Evolutionary conservation across 805 yeast genomes (phyloP), one percentile per base, ranked within the genome.

Genomic region (Candida gorgasii): DNA sequence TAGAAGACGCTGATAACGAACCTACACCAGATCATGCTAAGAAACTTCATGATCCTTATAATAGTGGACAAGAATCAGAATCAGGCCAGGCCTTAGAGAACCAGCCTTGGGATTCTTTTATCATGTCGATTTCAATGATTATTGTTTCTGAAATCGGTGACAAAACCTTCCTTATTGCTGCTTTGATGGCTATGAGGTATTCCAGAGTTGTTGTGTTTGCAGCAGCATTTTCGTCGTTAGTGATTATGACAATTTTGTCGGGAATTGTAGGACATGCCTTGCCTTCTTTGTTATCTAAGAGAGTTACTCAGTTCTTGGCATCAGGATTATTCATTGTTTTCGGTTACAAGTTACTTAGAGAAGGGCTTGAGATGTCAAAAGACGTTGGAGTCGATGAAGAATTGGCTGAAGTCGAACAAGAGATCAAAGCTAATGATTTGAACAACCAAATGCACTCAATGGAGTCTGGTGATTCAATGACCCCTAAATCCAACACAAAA

Each of bases 111-210:
- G 65, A 78, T 50, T 77, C 95, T 3, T 84, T 93, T 52, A 54
- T 86, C 45, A 80, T 92, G 83, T 79, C 98, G 1, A 69, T 83
- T 24, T 79, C 92, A 12, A 93, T 93, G 99, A 93, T 93, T 57
- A 68, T 87, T 23, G 86, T 89, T n/a, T 86, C 96, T 20, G 99
- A 93, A 64, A 84, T 93, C 45, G 99, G 99, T 46, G 99, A 93
- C 63, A 93, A 93, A 69, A 93, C 99, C 0, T 93, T 93, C 60
- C 75, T 93, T 51, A 89, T 93, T 54, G 97, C 99, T 26, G 98
- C 97, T 1, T 73, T 93, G 50, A 90, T 93, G 97, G 96, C 98
- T 22, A 93, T 93, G 98, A 86, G 88, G 59, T 84, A 89, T 64
- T 79, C 90, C 14, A 77, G 95, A 55, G 55, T 77, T 57, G 73